A percentile compares a stretch with the other conserved stretches of the same genome.
phyloP scores from a whole-genome alignment of 352 stramenopile species.

The Pythium scleroteichum region DNA sequence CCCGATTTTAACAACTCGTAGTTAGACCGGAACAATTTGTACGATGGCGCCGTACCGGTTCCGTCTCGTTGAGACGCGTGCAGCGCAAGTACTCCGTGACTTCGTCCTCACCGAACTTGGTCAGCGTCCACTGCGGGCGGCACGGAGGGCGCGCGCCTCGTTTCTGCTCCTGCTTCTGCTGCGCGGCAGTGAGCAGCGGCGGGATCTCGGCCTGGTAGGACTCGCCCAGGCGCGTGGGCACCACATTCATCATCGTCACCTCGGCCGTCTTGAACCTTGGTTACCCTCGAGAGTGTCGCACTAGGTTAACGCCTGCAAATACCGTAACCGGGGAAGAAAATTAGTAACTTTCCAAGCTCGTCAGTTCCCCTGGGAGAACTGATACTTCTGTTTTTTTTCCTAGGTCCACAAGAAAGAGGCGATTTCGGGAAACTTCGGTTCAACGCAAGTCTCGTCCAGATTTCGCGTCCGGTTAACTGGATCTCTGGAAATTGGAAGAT shows the following conservation, averaged over 20 bases:
- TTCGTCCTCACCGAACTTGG: conserved; percentile 32
- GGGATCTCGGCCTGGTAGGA: conserved; percentile 60
- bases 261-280: not conserved
- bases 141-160: conserved; percentile 12
- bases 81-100: conserved; percentile 56
- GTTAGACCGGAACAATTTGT: too few relatives aligned
- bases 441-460: too few relatives aligned
- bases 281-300: not conserved
- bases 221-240: conserved; percentile 34
- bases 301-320: conserved; percentile 7
- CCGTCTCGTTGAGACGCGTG: conserved; percentile 51
- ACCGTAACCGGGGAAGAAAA: too few relatives aligned
- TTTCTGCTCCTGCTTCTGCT: conserved; percentile 16
- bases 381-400: too few relatives aligned
- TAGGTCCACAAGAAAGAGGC: too few relatives aligned
- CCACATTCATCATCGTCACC: conserved; percentile 24
- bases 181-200: conserved; percentile 35
- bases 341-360: too few relatives aligned
- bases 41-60: conserved; percentile 46
- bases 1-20: not conserved
- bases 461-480: too few relatives aligned
- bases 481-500: conserved; percentile 10
- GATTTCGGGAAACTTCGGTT: too few relatives aligned
- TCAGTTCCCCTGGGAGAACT: too few relatives aligned
- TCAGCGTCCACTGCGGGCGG: conserved; percentile 45